phyloP scores from a whole-genome alignment of 495 filamentous ascomycete genomes.

The Echria macrotheca region DNA sequence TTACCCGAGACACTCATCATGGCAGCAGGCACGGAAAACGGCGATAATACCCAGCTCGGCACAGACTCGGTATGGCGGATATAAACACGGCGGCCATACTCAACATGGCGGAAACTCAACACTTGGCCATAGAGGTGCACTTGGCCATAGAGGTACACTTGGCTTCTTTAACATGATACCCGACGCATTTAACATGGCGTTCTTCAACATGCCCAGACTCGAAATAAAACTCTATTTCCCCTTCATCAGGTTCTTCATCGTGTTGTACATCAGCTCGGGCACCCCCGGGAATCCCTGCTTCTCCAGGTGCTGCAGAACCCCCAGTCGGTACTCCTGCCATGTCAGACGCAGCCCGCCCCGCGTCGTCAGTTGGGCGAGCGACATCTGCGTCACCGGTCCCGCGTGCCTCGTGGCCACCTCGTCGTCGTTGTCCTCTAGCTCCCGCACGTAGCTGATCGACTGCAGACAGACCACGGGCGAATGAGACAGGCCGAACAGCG shows the following conservation, averaged over 20 bases:
- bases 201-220: too few relatives aligned
- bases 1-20: too few relatives aligned
- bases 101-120: too few relatives aligned
- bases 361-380: conserved; percentile 54
- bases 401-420: conserved; percentile 52
- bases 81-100: too few relatives aligned
- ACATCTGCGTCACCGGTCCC: conserved; percentile 71
- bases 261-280: conserved; percentile 70
- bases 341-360: conserved; percentile 64
- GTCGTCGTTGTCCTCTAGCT: conserved; percentile 53
- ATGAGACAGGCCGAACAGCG: conserved; percentile 65
- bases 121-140: too few relatives aligned
- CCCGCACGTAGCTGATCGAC: conserved; percentile 62
- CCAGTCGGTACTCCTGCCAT: conserved; percentile 70
- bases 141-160: too few relatives aligned
- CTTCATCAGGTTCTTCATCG: conserved; percentile 66
- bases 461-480: conserved; percentile 60
- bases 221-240: too few relatives aligned
- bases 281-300: conserved; percentile 60
- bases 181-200: conserved; percentile 26
- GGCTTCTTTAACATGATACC: conserved; percentile 16
- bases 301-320: conserved; percentile 69
- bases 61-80: too few relatives aligned
- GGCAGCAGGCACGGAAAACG: too few relatives aligned
- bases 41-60: too few relatives aligned